Percentiles rank a stretch among this genome's conserved stretches.
Evolutionary conservation across 2,329 filamentous ascomycete genomes (phyloP).

Genomic region (Cladosporium sphaerospermum): DNA sequence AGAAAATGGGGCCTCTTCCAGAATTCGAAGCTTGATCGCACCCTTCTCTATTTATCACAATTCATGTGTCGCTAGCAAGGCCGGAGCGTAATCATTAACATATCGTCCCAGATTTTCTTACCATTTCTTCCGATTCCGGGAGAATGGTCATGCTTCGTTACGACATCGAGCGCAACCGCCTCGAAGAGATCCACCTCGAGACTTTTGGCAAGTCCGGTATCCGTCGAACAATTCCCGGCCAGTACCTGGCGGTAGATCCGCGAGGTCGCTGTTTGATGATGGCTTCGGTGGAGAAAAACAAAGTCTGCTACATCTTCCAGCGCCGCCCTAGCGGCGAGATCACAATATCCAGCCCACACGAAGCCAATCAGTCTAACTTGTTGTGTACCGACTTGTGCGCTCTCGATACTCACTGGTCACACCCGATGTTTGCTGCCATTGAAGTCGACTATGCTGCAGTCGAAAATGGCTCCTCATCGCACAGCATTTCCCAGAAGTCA

Average conservation of each 20-base stretch:
- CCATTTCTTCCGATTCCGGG: constrained; percentile 91
- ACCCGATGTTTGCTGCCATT: constrained; percentile 90
- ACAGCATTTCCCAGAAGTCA: constrained; percentile 73
- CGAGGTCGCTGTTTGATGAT: constrained; percentile 94
- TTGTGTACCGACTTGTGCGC: constrained; percentile 83
- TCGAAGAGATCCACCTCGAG: constrained; percentile 85
- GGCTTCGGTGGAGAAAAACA: constrained; percentile 95
- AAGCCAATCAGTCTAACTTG: constrained; percentile 89
- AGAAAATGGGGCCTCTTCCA: no score
- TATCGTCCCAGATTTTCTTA: constrained; percentile 70
- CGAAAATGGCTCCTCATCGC: constrained; percentile 77
- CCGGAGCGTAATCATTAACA: constrained; percentile 9
- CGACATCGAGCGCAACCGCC: constrained; percentile 74
- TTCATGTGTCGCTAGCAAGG: no score
- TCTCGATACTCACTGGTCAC: constrained; percentile 92
- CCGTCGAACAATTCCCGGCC: constrained; percentile 85
- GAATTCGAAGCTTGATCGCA: no score
- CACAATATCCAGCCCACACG: constrained; percentile 92
- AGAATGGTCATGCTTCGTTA: constrained; percentile 94
- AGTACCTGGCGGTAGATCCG: constrained; percentile 92
- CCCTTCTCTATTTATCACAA: no score
- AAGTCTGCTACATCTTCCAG: constrained; percentile 97
- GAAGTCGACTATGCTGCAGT: constrained; percentile 90
- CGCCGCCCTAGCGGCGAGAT: constrained; percentile 90
- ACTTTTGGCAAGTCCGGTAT: constrained; percentile 98